A percentile compares a stretch with the other conserved stretches of the same genome.
phyloP scores from a whole-genome alignment of 805 yeast genomes.

The Yueomyces sinensis region DNA sequence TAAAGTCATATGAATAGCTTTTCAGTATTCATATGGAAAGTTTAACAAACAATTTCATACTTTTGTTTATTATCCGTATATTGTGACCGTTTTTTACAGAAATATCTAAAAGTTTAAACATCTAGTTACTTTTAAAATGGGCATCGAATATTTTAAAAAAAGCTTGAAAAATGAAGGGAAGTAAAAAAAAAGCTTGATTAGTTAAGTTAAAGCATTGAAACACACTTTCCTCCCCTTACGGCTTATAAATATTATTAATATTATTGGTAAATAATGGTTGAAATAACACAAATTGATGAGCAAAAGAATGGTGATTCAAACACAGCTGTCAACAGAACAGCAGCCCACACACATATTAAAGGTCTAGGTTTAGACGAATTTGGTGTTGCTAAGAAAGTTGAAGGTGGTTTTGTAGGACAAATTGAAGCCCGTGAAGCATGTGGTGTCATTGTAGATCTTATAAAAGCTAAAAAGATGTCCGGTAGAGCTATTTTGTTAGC shows the following conservation, averaged over 20 bases:
- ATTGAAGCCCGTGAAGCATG: conserved; percentile 75
- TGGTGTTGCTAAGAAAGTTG: conserved; percentile 70
- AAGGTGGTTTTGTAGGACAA: conserved; percentile 78
- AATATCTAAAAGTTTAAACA: no score
- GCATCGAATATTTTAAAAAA: no score
- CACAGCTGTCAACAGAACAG: conserved; percentile 40
- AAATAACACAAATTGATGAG: conserved; percentile 1
- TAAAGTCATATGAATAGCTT: no score
- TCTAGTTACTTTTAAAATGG: no score
- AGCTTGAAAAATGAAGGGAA: no score
- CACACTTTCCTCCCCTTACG: no score
- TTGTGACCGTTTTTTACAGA: no score
- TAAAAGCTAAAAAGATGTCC: conserved; percentile 82
- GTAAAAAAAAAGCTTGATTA: no score
- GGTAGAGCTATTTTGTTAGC: conserved; percentile 94
- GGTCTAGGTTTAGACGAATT: conserved; percentile 90
- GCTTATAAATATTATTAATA: background rate
- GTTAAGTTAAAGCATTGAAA: no score
- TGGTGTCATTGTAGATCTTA: conserved; percentile 87
- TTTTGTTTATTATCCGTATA: no score
- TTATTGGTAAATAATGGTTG: conserved; percentile 1
- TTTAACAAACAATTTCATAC: no score
- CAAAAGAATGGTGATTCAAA: conserved; percentile 2
- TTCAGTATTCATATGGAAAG: no score
- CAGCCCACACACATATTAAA: conserved; percentile 94